phyloP scores from a whole-genome alignment of 345 rosid species.

The Cardiospermum halicacabum region DNA sequence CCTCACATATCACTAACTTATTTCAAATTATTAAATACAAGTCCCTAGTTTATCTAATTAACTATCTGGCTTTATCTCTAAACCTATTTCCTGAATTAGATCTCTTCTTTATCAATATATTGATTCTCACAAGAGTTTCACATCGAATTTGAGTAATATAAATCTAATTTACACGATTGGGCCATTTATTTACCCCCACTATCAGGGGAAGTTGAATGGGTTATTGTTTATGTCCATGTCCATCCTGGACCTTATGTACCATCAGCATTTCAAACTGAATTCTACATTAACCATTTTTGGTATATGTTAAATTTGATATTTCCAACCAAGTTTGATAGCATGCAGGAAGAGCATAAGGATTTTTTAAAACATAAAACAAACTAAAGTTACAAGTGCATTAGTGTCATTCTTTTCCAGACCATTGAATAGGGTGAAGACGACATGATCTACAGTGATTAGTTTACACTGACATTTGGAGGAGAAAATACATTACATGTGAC shows the following conservation, averaged over 20 bases:
- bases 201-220: background rate
- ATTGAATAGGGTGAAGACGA: background rate
- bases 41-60: too few relatives aligned
- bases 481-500: background rate
- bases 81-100: too few relatives aligned
- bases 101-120: background rate
- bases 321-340: background rate
- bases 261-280: background rate
- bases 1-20: too few relatives aligned
- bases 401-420: background rate
- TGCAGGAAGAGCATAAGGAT: background rate
- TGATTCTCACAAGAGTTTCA: background rate
- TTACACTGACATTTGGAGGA: background rate
- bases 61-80: too few relatives aligned
- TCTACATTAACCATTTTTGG: background rate
- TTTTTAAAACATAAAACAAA: background rate
- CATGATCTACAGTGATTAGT: background rate
- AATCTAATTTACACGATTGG: background rate
- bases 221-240: background rate
- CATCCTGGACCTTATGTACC: background rate
- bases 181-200: background rate
- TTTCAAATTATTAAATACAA: too few relatives aligned
- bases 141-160: background rate
- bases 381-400: background rate
- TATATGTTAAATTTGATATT: background rate